Evolutionary conservation across 2,329 filamentous ascomycete species (phyloP).

Genomic region (Macrophomina pseudophaseolina): DNA sequence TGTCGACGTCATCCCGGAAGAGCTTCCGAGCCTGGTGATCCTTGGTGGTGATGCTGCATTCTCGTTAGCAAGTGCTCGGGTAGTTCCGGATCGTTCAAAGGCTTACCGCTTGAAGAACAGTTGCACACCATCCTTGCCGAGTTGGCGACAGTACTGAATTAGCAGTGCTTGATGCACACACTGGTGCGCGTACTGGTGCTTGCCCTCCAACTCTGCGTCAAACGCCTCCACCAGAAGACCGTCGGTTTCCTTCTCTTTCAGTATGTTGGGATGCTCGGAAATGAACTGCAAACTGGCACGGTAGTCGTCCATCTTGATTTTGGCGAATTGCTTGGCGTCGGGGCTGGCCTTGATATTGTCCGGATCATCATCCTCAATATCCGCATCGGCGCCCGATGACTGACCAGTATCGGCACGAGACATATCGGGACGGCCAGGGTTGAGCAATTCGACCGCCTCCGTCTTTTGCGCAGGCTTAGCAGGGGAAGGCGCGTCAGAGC

Average conservation of each 20-base stretch:
- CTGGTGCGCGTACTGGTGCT: slow-evolving; percentile 77
- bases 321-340: slow-evolving; percentile 79
- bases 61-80: neutral
- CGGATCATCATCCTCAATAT: slow-evolving; percentile 69
- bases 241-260: slow-evolving; percentile 86
- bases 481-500: slow-evolving; percentile 35
- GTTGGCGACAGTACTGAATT: slow-evolving; percentile 89
- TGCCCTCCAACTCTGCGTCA: slow-evolving; percentile 78
- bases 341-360: slow-evolving; percentile 77
- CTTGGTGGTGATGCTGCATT: slow-evolving; percentile 72
- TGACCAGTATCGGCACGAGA: slow-evolving; percentile 50
- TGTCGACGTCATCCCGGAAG: slow-evolving; percentile 90
- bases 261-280: slow-evolving; percentile 74
- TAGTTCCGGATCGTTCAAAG: neutral
- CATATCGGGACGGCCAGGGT: slow-evolving; percentile 60
- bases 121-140: slow-evolving; percentile 85
- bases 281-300: slow-evolving; percentile 76
- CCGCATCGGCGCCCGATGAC: slow-evolving; percentile 65
- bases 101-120: slow-evolving; percentile 87
- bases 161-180: slow-evolving; percentile 93
- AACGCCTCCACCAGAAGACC: slow-evolving; percentile 91
- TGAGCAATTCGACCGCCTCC: slow-evolving; percentile 71
- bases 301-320: slow-evolving; percentile 79
- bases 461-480: slow-evolving; percentile 45
- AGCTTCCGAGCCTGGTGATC: slow-evolving; percentile 89